Percentiles rank a stretch among this genome's conserved stretches.
phyloP scores from a whole-genome alignment of 495 filamentous ascomycete species.

The Tuber umbilicatum region DNA sequence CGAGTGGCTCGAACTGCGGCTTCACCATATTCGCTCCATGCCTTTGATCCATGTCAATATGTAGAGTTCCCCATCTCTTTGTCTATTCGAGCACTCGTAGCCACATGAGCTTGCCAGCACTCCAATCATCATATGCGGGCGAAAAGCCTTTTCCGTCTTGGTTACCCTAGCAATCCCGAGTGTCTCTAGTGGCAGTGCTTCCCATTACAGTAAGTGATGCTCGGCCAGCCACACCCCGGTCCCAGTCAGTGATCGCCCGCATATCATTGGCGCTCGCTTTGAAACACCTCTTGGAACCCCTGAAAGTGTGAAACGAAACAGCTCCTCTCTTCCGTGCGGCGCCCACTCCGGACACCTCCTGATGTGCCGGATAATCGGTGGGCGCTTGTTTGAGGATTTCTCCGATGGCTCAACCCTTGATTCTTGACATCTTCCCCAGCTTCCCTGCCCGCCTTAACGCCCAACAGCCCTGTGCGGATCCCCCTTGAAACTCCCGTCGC shows the following conservation, averaged over 20 bases:
- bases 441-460: not conserved
- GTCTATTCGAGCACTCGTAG: not conserved
- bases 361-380: not conserved
- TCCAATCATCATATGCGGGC: not conserved
- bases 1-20: too few relatives aligned
- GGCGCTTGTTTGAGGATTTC: conserved; percentile 5
- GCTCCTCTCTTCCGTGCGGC: not conserved
- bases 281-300: not conserved
- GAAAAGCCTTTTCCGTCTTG: not conserved
- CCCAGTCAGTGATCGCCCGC: not conserved
- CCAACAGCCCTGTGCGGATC: conserved; percentile 3
- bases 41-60: not conserved
- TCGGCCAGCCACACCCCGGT: not conserved
- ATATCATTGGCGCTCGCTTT: not conserved
- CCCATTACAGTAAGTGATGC: not conserved
- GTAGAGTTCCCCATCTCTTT: not conserved
- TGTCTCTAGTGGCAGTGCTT: not conserved
- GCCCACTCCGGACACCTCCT: not conserved
- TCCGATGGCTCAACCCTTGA: not conserved
- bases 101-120: not conserved
- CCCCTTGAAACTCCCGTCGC: conserved; percentile 3
- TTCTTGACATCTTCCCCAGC: not conserved
- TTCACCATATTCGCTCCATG: too few relatives aligned
- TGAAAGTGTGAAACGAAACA: not conserved
- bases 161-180: not conserved